phyloP scores from a whole-genome alignment of 2,329 filamentous ascomycete species.

The Cytospora piceicola region DNA sequence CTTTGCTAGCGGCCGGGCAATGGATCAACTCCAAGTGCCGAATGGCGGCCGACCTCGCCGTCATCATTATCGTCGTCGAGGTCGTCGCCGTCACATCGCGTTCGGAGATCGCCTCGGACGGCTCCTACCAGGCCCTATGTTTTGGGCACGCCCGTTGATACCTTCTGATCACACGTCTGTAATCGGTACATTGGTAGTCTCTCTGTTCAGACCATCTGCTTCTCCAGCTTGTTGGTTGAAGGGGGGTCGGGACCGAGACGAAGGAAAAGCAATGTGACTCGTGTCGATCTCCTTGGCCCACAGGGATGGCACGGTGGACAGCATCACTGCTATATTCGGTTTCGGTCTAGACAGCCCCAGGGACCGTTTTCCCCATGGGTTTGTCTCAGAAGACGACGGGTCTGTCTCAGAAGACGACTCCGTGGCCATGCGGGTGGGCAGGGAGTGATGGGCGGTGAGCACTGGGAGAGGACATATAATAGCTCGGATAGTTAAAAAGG shows the following conservation, averaged over 20 bases:
- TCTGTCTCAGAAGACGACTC: background rate
- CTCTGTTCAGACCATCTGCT: background rate
- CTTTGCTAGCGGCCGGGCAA: background rate
- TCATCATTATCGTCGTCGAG: background rate
- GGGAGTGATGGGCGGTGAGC: background rate
- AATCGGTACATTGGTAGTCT: background rate
- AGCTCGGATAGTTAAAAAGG: background rate
- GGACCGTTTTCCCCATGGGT: background rate
- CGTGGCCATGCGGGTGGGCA: background rate
- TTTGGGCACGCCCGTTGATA: background rate
- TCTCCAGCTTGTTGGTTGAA: background rate
- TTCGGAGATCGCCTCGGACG: background rate
- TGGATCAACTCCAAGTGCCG: constrained; percentile 2
- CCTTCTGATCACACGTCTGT: background rate
- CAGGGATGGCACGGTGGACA: background rate
- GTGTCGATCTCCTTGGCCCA: background rate
- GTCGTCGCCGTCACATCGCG: background rate
- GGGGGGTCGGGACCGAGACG: background rate
- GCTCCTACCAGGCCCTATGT: background rate
- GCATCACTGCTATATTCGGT: background rate
- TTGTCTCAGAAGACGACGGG: no score
- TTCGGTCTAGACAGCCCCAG: background rate
- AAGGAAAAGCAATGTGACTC: background rate
- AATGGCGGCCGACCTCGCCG: background rate
- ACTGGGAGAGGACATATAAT: background rate